phyloP scores from a whole-genome alignment of 345 rosid genomes.

The Lepidium aucheri region DNA sequence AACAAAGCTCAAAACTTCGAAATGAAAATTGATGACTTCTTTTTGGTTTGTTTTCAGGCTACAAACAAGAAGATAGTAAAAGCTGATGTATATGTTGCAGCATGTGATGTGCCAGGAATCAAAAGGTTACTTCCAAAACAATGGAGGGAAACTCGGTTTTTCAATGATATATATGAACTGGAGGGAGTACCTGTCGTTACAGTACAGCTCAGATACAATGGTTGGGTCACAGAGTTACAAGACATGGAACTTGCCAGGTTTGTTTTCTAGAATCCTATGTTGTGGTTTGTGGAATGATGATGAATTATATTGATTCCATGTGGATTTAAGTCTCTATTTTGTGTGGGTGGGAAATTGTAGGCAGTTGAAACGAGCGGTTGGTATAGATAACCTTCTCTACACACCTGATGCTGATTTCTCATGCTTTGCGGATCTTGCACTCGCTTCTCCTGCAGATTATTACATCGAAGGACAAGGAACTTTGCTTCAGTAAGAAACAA shows the following conservation, averaged over 20 bases:
- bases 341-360: constrained; percentile 49
- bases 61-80: constrained; percentile 64
- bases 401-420: constrained; percentile 99
- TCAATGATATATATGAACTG: constrained; percentile 70
- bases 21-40: background rate
- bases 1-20: background rate
- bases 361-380: constrained; percentile 71
- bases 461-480: constrained; percentile 94
- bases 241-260: constrained; percentile 82
- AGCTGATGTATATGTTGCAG: constrained; percentile 99
- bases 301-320: background rate
- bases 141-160: constrained; percentile 77
- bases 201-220: constrained; percentile 89
- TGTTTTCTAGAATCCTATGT: background rate
- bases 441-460: constrained; percentile 87
- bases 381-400: constrained; percentile 89
- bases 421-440: constrained; percentile 92
- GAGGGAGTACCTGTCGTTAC: constrained; percentile 92
- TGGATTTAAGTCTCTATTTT: background rate
- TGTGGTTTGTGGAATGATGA: background rate
- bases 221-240: constrained; percentile 93
- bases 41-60: constrained; percentile 45
- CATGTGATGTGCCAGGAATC: constrained; percentile 96
- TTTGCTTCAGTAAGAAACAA: constrained; percentile 77
- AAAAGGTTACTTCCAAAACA: constrained; percentile 74